Base-by-base conservation (phyloP, 2,329 filamentous ascomycete species). In the Botrytis galanthina region DNA sequence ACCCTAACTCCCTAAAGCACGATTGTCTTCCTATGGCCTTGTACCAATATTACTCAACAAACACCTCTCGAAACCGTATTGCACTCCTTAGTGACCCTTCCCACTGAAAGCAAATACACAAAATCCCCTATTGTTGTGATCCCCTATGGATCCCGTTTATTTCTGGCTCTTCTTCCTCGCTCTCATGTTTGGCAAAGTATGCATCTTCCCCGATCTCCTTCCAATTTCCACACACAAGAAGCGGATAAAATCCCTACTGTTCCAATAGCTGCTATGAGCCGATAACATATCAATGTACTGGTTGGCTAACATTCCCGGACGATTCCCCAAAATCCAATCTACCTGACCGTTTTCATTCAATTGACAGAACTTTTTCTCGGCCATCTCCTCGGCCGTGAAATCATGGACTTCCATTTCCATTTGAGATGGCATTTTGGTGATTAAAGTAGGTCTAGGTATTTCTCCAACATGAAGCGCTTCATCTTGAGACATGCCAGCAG, bases 261-360 rank as follows among this genome's bases (percentile, higher is more conserved):
- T 87, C 96, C 96, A 99, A 82, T 99, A 99, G 81, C 93, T 95
- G 73, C 93, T 94, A 82, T 99, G 96, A 14, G 96, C 96, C 73
- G 94, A 93, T 72, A 99, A 84, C 96, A 99, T 99, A 77, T 97
- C 98, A 51, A 98, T 83, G 81, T 99, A 99, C 83, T 98, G 95
- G 37, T 98, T 94, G 82, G 97, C 96, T 51, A 99, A 85, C 6
- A 95, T 92, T 0, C 96, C 96, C 2, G 93, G 92, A 0, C 94
- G 93, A 12, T 93, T 94, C 67, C 90, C 90, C 67, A 99, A 84
- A 78, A 92, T 97, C 82, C 90, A 99, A 81, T 99, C 96, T 59
- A 99, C 91, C 83, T 99, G 96, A 0, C 95, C 95, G 77, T 98
- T 98, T 79, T 99, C 96, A 78, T 99, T 99, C 6, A 99, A 88